Conservation (phyloP, 2,329 filamentous ascomycete species). For the Pseudogymnoascus sp. region DNA sequence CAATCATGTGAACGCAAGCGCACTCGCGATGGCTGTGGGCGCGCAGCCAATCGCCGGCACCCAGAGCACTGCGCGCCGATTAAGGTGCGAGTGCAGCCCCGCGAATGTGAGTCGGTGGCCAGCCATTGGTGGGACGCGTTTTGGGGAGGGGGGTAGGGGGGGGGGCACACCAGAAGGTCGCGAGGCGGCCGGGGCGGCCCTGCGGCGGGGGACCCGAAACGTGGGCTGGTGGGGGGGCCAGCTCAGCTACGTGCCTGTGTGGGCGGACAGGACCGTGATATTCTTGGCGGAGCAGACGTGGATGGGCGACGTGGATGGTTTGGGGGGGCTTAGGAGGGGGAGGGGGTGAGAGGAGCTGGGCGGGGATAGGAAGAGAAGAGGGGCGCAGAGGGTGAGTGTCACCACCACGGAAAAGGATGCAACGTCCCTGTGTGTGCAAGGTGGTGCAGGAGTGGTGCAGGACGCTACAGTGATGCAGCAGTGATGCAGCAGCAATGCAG, state of each 20-base stretch:
- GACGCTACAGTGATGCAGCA: neutral
- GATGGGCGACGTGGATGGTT: no score
- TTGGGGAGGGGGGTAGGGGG: neutral
- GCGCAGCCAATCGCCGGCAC: neutral
- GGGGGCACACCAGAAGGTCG: neutral
- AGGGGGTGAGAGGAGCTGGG: neutral
- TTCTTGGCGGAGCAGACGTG: no score
- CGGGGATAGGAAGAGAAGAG: neutral
- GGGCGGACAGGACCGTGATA: no score
- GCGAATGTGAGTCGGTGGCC: neutral
- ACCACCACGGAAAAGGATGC: neutral
- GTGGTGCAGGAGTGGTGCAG: neutral
- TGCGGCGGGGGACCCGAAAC: neutral
- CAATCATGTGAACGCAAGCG: neutral
- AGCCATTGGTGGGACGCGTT: slow-evolving; percentile 1
- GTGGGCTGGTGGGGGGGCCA: neutral
- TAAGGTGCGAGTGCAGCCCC: slow-evolving; percentile 1
- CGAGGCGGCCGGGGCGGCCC: neutral
- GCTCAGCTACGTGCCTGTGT: neutral
- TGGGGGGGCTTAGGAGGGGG: neutral
- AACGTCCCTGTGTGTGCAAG: neutral
- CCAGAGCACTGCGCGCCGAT: neutral
- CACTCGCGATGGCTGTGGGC: neutral
- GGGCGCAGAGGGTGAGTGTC: neutral
- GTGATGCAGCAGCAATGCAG: neutral